Evolutionary conservation across 2,329 filamentous ascomycete species (phyloP), one percentile per base, ranked within the genome.

Genomic region (Aquanectria penicillioides): DNA sequence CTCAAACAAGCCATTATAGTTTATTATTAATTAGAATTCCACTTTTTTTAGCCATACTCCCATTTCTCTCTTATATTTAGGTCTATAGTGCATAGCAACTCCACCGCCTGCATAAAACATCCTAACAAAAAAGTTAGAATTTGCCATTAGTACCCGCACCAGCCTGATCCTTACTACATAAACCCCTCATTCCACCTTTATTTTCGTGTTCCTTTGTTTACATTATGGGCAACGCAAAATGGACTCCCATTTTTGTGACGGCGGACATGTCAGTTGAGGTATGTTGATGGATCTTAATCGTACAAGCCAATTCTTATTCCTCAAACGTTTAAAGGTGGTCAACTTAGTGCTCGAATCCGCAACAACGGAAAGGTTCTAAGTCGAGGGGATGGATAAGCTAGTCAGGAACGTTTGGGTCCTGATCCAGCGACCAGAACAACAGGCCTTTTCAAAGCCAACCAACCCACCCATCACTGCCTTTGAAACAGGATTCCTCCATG

Each of bases 201-300:
- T n/a, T n/a, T n/a, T n/a, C n/a, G n/a, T n/a, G n/a, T n/a, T n/a
- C n/a, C n/a, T n/a, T n/a, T n/a, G n/a, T n/a, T n/a, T n/a, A n/a
- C n/a, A 15, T 11, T 25, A 52, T 34, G 37, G 20, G 37, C 8
- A 28, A 52, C 37, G 20, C 49, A 44, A 26, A 13, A 3, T 44
- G 20, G 37, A 26, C 18, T 26, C n/a, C 49, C n/a, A 52, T 52
- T 44, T 52, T 52, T 6, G 37, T 52, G 12, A 52, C 37, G 36
- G 48, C 48, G 20, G 28, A 52, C 12, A 7, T 52, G 6, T 22
- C 48, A 4, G 23, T 52, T n/a, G 37, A 52, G 37, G 48, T 43
- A 26, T 28, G 7, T 25, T 10, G 3, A 25, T 17, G 13, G 11
- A 33, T 6, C 4, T n/a, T 17, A 13, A n/a, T 20, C 18, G 13